Evolutionary conservation across 257 asterid genomes (phyloP), one percentile per base, ranked within the genome.

Genomic region (Solanum bulbocastanum): DNA sequence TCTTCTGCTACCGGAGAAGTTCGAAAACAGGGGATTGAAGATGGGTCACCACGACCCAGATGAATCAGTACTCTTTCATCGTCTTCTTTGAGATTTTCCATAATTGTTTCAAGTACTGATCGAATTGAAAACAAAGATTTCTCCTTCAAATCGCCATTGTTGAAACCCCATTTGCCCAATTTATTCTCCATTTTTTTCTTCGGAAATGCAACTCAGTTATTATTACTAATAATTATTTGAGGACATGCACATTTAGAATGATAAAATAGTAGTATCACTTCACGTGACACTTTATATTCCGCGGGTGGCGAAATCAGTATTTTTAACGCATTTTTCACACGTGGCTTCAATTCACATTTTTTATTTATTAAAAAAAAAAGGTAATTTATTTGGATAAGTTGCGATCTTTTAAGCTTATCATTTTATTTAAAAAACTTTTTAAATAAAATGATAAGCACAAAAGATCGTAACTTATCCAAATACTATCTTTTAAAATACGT

Each of bases 41-140:
- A 96, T 10, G 98, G 99, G 72, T 96, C 99, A 49, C 98, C 99
- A 20, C 92, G 95, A 74, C 95, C 99, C 39, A 96, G 92, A 16
- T 94, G 95, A 82, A 96, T 91, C 1, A 88, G 81, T 46, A 91
- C 88, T 15, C 96, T 90, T 10, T 89, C 8, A 18, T 94, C 97
- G 5, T 89, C 83, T 6, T 89, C 83, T 71, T 91, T 84, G 89
- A 96, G 92, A 87, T 95, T 91, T 3, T 44, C 92, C 90, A 69
- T 90, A 14, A 96, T 14, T 84, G 32, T 87, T 84, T 91, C 81
- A 16, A 93, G 90, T 27, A 94, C 91, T 7, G 95, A 95, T 75
- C 99, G 90, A 37, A 96, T 89, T 93, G 36, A 92, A 7, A 33
- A 92, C 93, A 6, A 97, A 92, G 78, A 96, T 93, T 79, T 93